phyloP scores from a whole-genome alignment of 176 grass and related monocot genomes.

The Zizania latifolia region DNA sequence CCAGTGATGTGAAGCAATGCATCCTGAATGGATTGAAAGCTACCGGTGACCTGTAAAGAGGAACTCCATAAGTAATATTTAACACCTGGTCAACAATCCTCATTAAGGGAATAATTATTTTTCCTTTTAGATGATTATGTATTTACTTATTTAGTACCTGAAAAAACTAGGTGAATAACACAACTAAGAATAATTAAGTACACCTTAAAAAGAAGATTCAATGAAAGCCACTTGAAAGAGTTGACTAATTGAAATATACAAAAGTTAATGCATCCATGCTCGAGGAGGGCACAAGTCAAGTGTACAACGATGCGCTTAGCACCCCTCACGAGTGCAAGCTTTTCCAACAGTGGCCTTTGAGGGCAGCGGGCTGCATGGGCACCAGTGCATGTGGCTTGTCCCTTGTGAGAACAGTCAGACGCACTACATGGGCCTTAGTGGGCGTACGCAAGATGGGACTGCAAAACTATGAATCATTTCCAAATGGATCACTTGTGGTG shows the following conservation, averaged over 20 bases:
- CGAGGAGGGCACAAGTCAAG: too few relatives aligned
- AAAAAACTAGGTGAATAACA: constrained; percentile 7
- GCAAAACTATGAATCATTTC: not conserved
- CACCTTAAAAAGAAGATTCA: not conserved
- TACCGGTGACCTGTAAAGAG: constrained; percentile 56
- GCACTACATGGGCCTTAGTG: too few relatives aligned
- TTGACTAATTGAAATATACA: not conserved
- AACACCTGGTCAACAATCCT: constrained; percentile 10
- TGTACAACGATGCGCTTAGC: too few relatives aligned
- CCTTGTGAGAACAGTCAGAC: too few relatives aligned
- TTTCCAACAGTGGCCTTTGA: too few relatives aligned
- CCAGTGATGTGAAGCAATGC: constrained; percentile 58
- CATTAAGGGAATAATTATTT: not conserved
- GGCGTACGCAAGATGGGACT: too few relatives aligned
- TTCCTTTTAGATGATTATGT: not conserved
- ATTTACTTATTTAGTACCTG: not conserved
- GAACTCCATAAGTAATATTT: constrained; percentile 17
- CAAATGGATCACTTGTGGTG: not conserved
- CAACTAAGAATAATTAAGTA: constrained; percentile 2
- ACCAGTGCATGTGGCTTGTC: too few relatives aligned
- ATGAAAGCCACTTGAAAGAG: constrained; percentile 4
- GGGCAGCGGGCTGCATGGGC: too few relatives aligned
- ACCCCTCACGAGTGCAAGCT: too few relatives aligned
- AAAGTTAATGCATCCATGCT: too few relatives aligned
- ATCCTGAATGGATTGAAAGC: constrained; percentile 64